Base-by-base conservation (phyloP, 345 rosid species). In the Gynandropsis gynandra region DNA sequence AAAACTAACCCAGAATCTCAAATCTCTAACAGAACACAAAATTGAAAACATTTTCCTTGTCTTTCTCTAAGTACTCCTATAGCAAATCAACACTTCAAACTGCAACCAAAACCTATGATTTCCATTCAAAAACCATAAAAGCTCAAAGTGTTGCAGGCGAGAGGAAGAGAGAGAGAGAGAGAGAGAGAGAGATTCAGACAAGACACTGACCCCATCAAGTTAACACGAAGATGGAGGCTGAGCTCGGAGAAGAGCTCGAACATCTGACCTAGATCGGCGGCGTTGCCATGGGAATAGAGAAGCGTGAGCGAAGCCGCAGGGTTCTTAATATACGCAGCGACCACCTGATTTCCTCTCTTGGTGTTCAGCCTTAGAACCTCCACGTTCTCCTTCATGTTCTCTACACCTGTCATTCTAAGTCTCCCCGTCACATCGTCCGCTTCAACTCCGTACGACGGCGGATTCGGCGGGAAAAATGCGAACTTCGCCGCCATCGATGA, bases 191-290 rank as follows among this genome's bases (percentile, higher is more conserved):
- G n/a, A n/a, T n/a, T n/a, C n/a, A n/a, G n/a, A n/a, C n/a, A n/a
- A n/a, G n/a, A n/a, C n/a, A n/a, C n/a, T n/a, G n/a, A 86, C 98
- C 95, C 96, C 83, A 90, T 72, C 57, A 90, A 71, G 77, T 87
- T 87, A 64, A 90, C 96, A 24, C 80, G 69, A 29, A 90, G 84
- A 72, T 81, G 94, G 45, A 74, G 50, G 34, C 89, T 83, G 57
- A 90, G 87, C 42, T 87, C 89, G 19, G 54, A 40, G 58, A 83
- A 87, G 62, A 90, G 71, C 65, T 87, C 92, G 52, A 67, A 77
- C 87, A 87, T 81, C 74, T 90, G 95, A 2, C 95, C 94, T 52
- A 90, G 82, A 83, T 90, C 98, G 33, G 96, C 97, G 6, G 97
- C 97, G 69, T 89, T 89, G 9, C 97, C 97, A 29, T 89, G 97